These are phyloP conservation scores for Penicillium sp. DNA, from an alignment of 2,329 filamentous ascomycete species.

Conservation along the genomic window DNA sequence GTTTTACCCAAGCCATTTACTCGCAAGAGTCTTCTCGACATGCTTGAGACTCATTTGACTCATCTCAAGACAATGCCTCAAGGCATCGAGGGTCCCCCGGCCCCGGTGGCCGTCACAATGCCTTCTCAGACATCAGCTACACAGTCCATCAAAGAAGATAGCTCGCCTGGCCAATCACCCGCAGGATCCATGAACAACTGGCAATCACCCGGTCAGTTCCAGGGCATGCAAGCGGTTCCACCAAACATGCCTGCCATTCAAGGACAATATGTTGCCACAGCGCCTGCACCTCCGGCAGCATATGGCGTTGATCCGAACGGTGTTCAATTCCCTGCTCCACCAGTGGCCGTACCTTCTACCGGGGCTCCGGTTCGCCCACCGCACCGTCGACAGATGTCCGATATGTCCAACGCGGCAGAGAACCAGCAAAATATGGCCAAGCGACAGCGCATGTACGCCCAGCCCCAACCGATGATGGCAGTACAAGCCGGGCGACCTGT, in stretches of 20 bases:
- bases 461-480: constrained; percentile 47
- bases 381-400: constrained; percentile 61
- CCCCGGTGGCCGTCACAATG: constrained; percentile 44
- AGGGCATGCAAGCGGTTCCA: constrained; percentile 58
- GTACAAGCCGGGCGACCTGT: constrained; percentile 49
- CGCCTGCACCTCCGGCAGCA: constrained; percentile 38
- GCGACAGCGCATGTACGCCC: constrained; percentile 59
- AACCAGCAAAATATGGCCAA: constrained; percentile 55
- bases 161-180: constrained; percentile 63
- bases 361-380: constrained; percentile 33
- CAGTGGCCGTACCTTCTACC: constrained; percentile 35
- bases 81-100: constrained; percentile 54
- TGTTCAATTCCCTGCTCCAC: constrained; percentile 39
- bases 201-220: constrained; percentile 62
- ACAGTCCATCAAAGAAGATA: constrained; percentile 62
- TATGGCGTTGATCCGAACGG: constrained; percentile 42
- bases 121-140: constrained; percentile 51
- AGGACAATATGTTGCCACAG: constrained; percentile 42
- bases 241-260: constrained; percentile 47
- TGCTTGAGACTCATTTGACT: constrained; percentile 85
- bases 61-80: constrained; percentile 71
- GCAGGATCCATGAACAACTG: constrained; percentile 60
- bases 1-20: constrained; percentile 97
- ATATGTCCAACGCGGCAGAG: constrained; percentile 57
- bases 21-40: constrained; percentile 76